Conservation (phyloP, 2,329 filamentous ascomycete genomes). For the Stagonosporopsis vannaccii region DNA sequence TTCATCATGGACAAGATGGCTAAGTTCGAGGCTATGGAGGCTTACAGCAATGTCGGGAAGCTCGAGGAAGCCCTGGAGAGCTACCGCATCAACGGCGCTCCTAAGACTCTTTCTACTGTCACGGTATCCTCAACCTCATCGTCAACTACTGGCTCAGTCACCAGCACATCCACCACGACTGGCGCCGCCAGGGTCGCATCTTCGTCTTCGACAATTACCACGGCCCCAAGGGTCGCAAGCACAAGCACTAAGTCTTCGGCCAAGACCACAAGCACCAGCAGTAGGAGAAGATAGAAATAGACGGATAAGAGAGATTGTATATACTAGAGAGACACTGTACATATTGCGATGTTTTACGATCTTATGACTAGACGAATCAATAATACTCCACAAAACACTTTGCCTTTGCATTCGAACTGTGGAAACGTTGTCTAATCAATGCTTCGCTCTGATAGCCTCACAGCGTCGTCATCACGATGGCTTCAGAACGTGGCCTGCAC, state of each 20-base stretch:
- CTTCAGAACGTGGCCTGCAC: not conserved
- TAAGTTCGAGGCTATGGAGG: conserved; percentile 38
- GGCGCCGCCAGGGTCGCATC: not conserved
- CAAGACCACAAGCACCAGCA: conserved; percentile 9
- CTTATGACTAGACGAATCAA: not conserved
- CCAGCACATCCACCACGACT: not conserved
- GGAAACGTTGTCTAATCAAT: not conserved
- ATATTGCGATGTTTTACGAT: not conserved
- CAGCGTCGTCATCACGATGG: not conserved
- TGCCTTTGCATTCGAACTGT: not conserved
- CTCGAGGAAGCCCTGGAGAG: conserved; percentile 38
- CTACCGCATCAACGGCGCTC: conserved; percentile 35
- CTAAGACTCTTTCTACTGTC: conserved; percentile 25
- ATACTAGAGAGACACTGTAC: not conserved
- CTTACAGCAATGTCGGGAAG: conserved; percentile 35
- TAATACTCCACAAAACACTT: not conserved
- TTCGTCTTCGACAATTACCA: conserved; percentile 7
- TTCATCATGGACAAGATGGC: conserved; percentile 33
- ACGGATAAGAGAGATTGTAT: too few species aligned
- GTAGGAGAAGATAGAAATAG: conserved; percentile 10
- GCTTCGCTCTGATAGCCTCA: not conserved
- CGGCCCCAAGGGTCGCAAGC: conserved; percentile 6
- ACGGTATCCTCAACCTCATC: conserved; percentile 8
- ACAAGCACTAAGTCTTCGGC: conserved; percentile 11
- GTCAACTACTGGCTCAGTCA: not conserved